A percentile compares a stretch with the other conserved stretches of the same genome.
phyloP scores from a whole-genome alignment of 169 alveolate species.

The Neospora caninum region DNA sequence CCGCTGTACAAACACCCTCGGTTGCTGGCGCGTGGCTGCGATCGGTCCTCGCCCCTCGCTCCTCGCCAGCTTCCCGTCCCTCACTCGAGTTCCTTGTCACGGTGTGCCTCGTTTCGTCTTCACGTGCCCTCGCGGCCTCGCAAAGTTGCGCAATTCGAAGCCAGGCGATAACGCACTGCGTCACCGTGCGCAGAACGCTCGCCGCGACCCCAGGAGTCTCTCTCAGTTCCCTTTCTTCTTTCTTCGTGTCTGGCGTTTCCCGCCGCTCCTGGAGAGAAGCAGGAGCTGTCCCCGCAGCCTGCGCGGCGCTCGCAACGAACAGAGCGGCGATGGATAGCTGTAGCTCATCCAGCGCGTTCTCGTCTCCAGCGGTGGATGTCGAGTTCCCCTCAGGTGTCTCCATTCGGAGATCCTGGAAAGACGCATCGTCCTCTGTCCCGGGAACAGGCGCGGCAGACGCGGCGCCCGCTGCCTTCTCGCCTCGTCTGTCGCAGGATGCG shows the following conservation, averaged over 20 bases:
- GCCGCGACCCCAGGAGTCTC: neutral
- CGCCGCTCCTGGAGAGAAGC: neutral
- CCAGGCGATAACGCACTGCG: neutral
- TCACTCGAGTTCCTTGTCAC: too few relatives aligned
- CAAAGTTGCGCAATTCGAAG: neutral
- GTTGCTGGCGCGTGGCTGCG: too few relatives aligned
- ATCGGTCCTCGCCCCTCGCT: too few relatives aligned
- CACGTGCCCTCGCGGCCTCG: neutral
- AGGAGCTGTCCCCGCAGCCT: neutral
- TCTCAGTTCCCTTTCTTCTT: neutral
- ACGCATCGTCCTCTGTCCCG: too few relatives aligned
- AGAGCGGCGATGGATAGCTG: neutral
- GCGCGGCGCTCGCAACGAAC: neutral
- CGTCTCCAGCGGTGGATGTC: too few relatives aligned
- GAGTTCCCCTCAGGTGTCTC: too few relatives aligned
- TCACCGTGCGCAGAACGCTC: neutral
- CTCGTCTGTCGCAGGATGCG: too few relatives aligned
- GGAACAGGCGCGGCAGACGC: too few relatives aligned
- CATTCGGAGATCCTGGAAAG: too few relatives aligned
- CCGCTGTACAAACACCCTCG: too few relatives aligned
- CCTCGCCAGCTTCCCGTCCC: too few relatives aligned
- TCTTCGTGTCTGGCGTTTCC: neutral
- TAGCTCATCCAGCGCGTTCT: neutral
- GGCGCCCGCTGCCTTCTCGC: too few relatives aligned
- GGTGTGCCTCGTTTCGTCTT: neutral